Evolutionary conservation across 2,329 filamentous ascomycete species (phyloP).

Genomic region (Falciphora oryzae): DNA sequence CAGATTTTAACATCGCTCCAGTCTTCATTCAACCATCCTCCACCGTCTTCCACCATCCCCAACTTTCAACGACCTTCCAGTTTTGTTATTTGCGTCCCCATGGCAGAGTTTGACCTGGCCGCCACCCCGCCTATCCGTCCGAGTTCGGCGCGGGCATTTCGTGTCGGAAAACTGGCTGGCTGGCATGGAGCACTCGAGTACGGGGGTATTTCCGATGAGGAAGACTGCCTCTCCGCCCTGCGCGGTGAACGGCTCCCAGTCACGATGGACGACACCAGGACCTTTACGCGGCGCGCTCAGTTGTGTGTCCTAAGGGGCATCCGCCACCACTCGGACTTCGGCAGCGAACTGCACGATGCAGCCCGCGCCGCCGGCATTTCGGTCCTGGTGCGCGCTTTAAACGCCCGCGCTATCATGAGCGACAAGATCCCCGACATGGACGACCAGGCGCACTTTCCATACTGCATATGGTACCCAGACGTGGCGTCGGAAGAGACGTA

Average conservation of each 20-base stretch:
- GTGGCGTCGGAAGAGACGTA: constrained; percentile 28
- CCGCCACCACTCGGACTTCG: not conserved
- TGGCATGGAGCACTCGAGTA: no score
- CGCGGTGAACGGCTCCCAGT: not conserved
- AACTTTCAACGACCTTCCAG: constrained; percentile 19
- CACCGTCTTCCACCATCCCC: no score
- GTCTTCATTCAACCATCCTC: no score
- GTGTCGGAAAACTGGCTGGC: no score
- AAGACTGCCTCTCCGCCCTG: not conserved
- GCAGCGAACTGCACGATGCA: not conserved
- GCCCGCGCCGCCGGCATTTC: not conserved
- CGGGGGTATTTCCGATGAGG: not conserved
- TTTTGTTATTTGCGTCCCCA: no score
- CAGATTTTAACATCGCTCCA: constrained; percentile 17
- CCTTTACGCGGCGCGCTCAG: not conserved
- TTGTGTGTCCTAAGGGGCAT: not conserved
- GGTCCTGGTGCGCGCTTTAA: not conserved
- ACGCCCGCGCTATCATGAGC: constrained; percentile 23
- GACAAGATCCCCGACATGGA: constrained; percentile 20
- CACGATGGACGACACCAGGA: constrained; percentile 11
- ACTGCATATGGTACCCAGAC: constrained; percentile 34
- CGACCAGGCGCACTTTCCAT: constrained; percentile 22
- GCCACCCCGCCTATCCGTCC: no score
- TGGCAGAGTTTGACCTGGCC: no score
- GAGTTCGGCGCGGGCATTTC: no score